Conservation (phyloP, 176 grass and related monocot species). For the Canna indica region DNA sequence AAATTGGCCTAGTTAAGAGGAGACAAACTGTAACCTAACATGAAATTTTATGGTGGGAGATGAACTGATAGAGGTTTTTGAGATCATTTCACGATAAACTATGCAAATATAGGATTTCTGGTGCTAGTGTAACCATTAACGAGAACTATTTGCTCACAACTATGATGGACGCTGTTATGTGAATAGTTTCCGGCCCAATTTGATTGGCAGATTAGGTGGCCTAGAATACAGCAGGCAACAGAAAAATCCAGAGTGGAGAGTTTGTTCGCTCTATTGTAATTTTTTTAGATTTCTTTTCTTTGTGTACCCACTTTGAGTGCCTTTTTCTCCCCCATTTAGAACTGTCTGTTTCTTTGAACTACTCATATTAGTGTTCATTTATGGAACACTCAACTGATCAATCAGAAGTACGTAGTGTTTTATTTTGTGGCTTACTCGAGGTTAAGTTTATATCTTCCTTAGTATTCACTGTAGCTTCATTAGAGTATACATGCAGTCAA, state of each 20-base stretch:
- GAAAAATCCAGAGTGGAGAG: not conserved
- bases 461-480: too few species aligned
- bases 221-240: not conserved
- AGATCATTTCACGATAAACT: too few species aligned
- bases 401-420: too few species aligned
- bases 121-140: not conserved
- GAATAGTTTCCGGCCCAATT: not conserved
- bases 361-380: not conserved
- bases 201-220: not conserved
- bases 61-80: not conserved
- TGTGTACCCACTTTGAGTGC: not conserved
- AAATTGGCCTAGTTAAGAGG: not conserved
- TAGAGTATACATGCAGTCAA: too few species aligned
- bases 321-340: not conserved
- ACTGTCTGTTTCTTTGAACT: not conserved
- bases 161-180: not conserved
- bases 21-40: not conserved
- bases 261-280: not conserved
- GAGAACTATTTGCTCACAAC: too few species aligned
- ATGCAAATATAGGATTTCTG: not conserved
- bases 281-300: not conserved
- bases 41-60: not conserved
- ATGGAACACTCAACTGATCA: too few species aligned
- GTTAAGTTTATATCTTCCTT: too few species aligned
- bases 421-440: too few species aligned